Conservation (phyloP, 371 early-diverging fungal genomes). For the Dichotomocladium elegans region DNA sequence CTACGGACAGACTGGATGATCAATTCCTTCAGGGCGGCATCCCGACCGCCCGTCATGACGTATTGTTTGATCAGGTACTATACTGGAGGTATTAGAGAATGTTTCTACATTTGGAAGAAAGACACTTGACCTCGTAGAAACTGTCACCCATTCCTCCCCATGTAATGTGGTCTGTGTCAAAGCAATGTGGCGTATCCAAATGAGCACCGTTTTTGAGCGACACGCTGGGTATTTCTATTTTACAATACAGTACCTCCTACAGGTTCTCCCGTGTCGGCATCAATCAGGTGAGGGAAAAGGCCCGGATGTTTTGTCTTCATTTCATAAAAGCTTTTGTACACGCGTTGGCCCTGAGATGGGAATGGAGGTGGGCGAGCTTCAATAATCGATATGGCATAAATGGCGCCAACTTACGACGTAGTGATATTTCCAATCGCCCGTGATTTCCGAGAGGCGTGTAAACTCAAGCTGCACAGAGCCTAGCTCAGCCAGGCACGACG, state of each 20-base stretch:
- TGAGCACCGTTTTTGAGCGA: not conserved
- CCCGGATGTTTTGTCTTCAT: conserved; percentile 18
- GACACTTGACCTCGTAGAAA: too few species aligned
- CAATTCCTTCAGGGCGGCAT: too few species aligned
- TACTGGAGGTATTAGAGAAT: conserved; percentile 58
- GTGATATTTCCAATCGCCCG: too few species aligned
- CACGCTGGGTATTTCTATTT: conserved; percentile 37
- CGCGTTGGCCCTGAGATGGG: conserved; percentile 52
- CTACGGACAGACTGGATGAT: too few species aligned
- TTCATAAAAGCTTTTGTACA: conserved; percentile 66
- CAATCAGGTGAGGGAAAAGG: conserved; percentile 60
- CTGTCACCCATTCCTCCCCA: conserved; percentile 71
- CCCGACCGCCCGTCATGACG: conserved; percentile 37
- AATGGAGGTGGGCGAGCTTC: too few species aligned
- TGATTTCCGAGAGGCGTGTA: conserved; percentile 75
- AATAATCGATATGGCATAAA: too few species aligned
- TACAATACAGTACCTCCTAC: conserved; percentile 21
- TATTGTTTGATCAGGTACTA: conserved; percentile 33
- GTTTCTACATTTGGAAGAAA: too few species aligned
- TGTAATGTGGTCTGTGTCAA: conserved; percentile 1
- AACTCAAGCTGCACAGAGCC: conserved; percentile 87
- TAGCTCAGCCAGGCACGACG: conserved; percentile 88
- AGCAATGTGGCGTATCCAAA: too few species aligned
- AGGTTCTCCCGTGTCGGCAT: conserved; percentile 56
- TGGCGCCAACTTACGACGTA: too few species aligned